Evolutionary conservation across 176 grass and related monocot species (phyloP), one percentile per base, ranked within the genome.

Genomic region (Phyllostachys edulis): DNA sequence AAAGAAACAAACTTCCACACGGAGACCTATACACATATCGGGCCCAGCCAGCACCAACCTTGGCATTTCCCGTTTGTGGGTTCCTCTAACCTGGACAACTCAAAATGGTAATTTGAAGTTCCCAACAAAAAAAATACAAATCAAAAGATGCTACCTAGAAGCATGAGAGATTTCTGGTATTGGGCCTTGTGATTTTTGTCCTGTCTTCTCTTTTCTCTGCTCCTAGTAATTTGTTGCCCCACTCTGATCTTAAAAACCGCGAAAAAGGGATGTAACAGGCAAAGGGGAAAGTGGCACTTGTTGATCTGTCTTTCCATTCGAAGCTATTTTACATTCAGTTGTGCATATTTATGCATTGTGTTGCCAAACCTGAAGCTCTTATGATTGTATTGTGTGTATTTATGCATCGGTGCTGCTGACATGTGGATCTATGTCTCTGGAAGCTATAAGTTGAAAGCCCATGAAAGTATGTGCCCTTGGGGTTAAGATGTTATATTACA

Each of bases 71-170:
- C 88, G 82, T 81, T 83, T 86, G 79, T 78, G 88, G 79, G 79
- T 73, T 86, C 88, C 88, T 67, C 71, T 82, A 90, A 86, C 73
- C 78, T 77, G 66, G 84, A 90, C 84, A 90, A 38, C 84, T 90
- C 88, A 64, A 90, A 82, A 73, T 66, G 57, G 42, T 88, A 82
- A 40, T 59, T 83, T 78, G 68, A 83, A 47, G 79, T 57, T 82
- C 79, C 84, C 88, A 78, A 90, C 66, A 38, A 82, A 66, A 78
- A 78, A 46, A 27, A 67, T 63, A 64, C 47, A 83, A 73, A 83
- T 83, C 73, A 38, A 82, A 71, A 86, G 66, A 82, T 86, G 84
- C 79, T 32, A 39, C 84, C 84, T 90, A 82, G 73, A 90, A 86
- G 61, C 84, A 67, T 72, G 88, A 54, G 84, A 90, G 86, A 86